These are phyloP conservation scores for Urochloa ruziziensis DNA, from an alignment of 176 grass and related monocot species.

Conservation along the genomic window DNA sequence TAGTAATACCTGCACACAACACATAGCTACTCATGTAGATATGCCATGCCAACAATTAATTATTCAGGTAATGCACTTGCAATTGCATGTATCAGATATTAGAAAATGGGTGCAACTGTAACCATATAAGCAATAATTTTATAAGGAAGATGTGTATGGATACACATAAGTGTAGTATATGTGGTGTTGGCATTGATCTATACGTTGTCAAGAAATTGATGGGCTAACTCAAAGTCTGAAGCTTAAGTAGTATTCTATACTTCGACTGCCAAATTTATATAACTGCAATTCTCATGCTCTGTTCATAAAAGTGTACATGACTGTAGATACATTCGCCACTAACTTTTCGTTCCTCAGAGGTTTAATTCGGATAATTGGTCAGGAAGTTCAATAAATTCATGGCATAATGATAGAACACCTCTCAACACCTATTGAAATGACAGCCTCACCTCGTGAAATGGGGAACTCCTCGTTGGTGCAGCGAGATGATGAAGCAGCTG, in stretches of 20 bases:
- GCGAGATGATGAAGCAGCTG: neutral
- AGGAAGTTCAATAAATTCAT: neutral
- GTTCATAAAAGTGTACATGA: neutral
- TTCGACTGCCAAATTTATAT: too few relatives aligned
- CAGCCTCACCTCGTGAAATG: neutral
- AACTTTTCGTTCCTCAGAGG: neutral
- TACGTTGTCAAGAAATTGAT: slow-evolving; percentile 20
- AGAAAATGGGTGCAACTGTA: neutral
- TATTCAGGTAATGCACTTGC: slow-evolving; percentile 24
- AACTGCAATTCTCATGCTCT: neutral
- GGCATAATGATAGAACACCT: neutral
- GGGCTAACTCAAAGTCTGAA: slow-evolving; percentile 1
- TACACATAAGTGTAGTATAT: neutral
- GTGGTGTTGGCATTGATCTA: neutral
- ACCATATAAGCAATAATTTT: neutral
- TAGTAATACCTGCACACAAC: neutral
- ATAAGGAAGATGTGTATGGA: neutral
- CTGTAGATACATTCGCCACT: neutral
- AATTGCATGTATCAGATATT: neutral
- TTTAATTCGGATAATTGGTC: neutral
- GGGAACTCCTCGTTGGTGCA: neutral
- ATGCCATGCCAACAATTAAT: slow-evolving; percentile 16
- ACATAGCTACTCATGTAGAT: neutral
- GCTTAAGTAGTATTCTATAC: neutral
- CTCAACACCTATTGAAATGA: neutral